These are phyloP conservation scores for Arctostaphylos glauca DNA, from an alignment of 148 eudicot genomes.

Conservation along the genomic window DNA sequence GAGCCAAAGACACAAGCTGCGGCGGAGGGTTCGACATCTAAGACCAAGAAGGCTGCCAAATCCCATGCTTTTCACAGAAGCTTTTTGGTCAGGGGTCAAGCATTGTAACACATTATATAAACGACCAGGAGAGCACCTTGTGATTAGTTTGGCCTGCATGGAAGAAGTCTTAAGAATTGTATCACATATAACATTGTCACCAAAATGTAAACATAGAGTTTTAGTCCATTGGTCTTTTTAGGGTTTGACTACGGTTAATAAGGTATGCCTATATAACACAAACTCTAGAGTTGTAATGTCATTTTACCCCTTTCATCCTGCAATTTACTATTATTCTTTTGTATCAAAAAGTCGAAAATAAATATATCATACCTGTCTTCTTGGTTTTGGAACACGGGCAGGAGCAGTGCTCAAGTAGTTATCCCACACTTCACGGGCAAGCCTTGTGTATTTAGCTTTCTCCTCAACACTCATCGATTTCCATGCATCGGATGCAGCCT, in stretches of 20 bases:
- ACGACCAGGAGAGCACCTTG: conserved; percentile 50
- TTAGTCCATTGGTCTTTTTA: not conserved
- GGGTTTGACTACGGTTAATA: not conserved
- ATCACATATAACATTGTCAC: not conserved
- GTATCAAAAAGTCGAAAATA: not conserved
- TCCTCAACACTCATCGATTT: conserved; percentile 42
- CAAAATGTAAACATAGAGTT: not conserved
- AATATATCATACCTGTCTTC: conserved; percentile 27
- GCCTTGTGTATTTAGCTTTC: conserved; percentile 41
- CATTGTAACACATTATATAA: conserved; percentile 38
- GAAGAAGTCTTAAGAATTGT: not conserved
- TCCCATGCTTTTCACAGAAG: conserved; percentile 44
- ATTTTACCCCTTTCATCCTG: not conserved
- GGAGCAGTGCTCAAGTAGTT: conserved; percentile 41
- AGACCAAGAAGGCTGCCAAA: conserved; percentile 47
- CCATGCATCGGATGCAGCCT: conserved; percentile 50
- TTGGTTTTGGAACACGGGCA: conserved; percentile 34
- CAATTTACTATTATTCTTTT: not conserved
- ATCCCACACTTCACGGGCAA: conserved; percentile 54
- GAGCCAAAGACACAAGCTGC: conserved; percentile 49
- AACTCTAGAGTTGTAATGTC: not conserved
- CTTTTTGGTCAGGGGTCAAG: conserved; percentile 38
- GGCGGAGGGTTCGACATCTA: conserved; percentile 43
- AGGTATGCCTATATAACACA: not conserved
- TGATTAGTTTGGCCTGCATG: conserved; percentile 42